Evolutionary conservation across 2,329 filamentous ascomycete species (phyloP).

Genomic region (Ophiostoma ips): DNA sequence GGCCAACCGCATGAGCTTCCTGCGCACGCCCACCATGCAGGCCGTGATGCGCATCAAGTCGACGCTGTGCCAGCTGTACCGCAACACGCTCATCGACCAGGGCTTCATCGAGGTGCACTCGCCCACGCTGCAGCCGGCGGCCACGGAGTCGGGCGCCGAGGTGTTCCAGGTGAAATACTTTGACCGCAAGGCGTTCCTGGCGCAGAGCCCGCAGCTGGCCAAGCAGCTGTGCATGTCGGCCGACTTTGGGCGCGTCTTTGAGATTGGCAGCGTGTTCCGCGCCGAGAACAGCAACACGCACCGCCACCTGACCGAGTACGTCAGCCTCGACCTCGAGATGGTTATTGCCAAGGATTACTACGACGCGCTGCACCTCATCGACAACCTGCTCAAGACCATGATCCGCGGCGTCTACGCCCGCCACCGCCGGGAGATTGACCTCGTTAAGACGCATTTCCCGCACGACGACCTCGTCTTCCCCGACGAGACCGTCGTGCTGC

Average conservation of each 20-base stretch:
- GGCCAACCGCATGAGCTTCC: constrained; percentile 66
- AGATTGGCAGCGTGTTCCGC: constrained; percentile 80
- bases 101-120: constrained; percentile 91
- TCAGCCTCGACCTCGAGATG: constrained; percentile 88
- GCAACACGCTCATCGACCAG: constrained; percentile 55
- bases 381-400: constrained; percentile 60
- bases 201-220: constrained; percentile 80
- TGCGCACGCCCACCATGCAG: constrained; percentile 76
- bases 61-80: constrained; percentile 67
- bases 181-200: constrained; percentile 70
- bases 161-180: constrained; percentile 93
- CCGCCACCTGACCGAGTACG: constrained; percentile 87
- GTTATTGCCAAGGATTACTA: constrained; percentile 78
- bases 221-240: constrained; percentile 89
- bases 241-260: constrained; percentile 80
- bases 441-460: constrained; percentile 72
- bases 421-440: constrained; percentile 51
- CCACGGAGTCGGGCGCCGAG: constrained; percentile 80
- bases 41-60: constrained; percentile 80
- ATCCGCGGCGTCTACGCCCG: constrained; percentile 42
- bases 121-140: constrained; percentile 78
- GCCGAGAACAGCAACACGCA: constrained; percentile 95
- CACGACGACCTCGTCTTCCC: constrained; percentile 78
- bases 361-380: constrained; percentile 67
- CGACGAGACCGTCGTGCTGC: constrained; percentile 69